These are phyloP conservation scores for Tricholoma hemisulphureum DNA, from an alignment of 768 basidiomycete species.

Conservation along the genomic window DNA sequence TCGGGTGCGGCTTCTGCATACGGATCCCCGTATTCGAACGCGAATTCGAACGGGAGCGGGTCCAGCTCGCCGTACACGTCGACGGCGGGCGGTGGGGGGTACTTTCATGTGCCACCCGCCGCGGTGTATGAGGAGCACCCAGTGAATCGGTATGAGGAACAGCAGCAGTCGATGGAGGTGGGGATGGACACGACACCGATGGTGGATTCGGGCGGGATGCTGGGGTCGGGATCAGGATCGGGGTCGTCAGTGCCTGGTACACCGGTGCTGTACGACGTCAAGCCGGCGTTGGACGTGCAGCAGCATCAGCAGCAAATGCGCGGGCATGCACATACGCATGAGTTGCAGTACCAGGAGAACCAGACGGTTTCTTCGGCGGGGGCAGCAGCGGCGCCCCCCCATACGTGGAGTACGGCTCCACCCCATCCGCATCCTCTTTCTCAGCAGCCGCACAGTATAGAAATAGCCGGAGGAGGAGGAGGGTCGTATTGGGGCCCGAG, in stretches of 20 bases:
- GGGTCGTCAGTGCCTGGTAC: not conserved
- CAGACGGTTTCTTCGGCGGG: not conserved
- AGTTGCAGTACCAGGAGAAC: not conserved
- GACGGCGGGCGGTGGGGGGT: conserved; percentile 17
- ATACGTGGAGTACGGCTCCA: conserved; percentile 9
- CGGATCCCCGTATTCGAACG: conserved; percentile 30
- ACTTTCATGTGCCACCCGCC: conserved; percentile 20
- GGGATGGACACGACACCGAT: too few species aligned
- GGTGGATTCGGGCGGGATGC: not conserved
- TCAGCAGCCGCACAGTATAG: conserved; percentile 4
- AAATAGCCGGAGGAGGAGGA: not conserved
- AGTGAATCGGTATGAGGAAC: conserved; percentile 14
- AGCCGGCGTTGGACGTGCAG: conserved; percentile 24
- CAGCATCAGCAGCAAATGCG: conserved; percentile 19
- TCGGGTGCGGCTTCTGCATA: conserved; percentile 2
- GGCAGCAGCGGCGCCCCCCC: not conserved
- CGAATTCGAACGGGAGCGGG: conserved; percentile 17
- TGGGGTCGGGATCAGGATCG: too few species aligned
- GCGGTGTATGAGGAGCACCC: conserved; percentile 13
- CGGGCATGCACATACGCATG: not conserved
- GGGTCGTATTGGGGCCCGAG: not conserved
- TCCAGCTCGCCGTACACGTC: conserved; percentile 30
- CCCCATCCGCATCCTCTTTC: conserved; percentile 1
- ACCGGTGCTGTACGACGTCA: conserved; percentile 29
- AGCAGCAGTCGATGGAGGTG: conserved; percentile 23